These are phyloP conservation scores for Verticillium albo-atrum DNA, from an alignment of 2,329 filamentous ascomycete genomes.

Conservation along the genomic window DNA sequence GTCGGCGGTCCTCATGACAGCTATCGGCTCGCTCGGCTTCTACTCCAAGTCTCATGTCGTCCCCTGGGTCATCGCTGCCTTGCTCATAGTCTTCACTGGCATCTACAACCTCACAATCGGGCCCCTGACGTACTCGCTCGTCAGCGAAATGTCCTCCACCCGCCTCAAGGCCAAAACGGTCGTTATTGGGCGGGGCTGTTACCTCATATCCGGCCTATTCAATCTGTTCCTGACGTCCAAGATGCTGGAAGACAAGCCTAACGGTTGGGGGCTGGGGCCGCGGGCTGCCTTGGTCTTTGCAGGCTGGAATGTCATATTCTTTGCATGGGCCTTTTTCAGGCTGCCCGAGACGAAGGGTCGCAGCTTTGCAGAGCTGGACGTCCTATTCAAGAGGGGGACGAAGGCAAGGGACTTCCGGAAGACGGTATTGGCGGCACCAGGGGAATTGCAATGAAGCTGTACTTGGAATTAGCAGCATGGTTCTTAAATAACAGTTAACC, in stretches of 20 bases:
- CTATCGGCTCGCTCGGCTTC: slow-evolving; percentile 26
- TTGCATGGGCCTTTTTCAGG: slow-evolving; percentile 15
- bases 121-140: slow-evolving; percentile 30
- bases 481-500: not conserved
- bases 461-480: no score
- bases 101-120: slow-evolving; percentile 39
- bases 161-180: slow-evolving; percentile 17
- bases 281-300: slow-evolving; percentile 14
- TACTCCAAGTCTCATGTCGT: slow-evolving; percentile 13
- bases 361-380: slow-evolving; percentile 14
- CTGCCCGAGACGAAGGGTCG: slow-evolving; percentile 18
- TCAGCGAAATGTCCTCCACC: slow-evolving; percentile 31
- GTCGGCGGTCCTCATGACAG: slow-evolving; percentile 28
- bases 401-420: slow-evolving; percentile 13
- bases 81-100: slow-evolving; percentile 33
- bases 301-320: slow-evolving; percentile 6
- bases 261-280: slow-evolving; percentile 14
- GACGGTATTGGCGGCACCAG: not conserved
- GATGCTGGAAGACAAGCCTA: slow-evolving; percentile 13
- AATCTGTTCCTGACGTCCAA: slow-evolving; percentile 15
- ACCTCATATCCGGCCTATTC: slow-evolving; percentile 11
- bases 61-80: slow-evolving; percentile 27
- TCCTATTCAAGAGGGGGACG: slow-evolving; percentile 17
- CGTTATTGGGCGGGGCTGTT: slow-evolving; percentile 12
- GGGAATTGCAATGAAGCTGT: not conserved